phyloP scores from a whole-genome alignment of 83 land plant species.

The Isoetes engelmannii region DNA sequence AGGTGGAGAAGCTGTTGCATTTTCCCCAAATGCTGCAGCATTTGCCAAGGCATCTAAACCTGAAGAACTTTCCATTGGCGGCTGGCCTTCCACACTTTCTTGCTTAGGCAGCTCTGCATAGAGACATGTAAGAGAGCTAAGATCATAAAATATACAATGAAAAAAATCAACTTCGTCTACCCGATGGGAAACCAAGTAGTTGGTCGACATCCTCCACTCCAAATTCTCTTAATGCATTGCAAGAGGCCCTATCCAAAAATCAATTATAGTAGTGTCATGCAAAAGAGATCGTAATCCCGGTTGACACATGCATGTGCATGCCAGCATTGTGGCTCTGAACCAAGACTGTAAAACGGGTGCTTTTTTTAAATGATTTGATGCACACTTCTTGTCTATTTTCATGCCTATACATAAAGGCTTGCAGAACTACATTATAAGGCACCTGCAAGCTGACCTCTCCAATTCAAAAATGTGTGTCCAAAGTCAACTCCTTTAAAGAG shows the following conservation, averaged over 20 bases:
- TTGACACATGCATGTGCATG: no score
- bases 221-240: constrained; percentile 52
- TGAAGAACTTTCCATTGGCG: constrained; percentile 26
- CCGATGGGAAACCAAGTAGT: constrained; percentile 35
- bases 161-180: constrained; percentile 16
- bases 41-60: constrained; percentile 49
- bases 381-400: no score
- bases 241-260: constrained; percentile 42
- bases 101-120: constrained; percentile 30
- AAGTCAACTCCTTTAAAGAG: no score
- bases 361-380: no score
- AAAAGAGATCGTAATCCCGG: neutral
- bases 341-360: no score
- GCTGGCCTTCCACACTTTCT: constrained; percentile 14
- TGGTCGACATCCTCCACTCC: constrained; percentile 41
- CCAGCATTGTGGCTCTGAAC: no score
- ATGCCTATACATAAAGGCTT: no score
- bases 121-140: neutral
- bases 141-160: neutral
- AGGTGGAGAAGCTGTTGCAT: constrained; percentile 34
- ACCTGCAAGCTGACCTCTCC: no score
- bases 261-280: neutral
- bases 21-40: constrained; percentile 36
- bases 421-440: no score
- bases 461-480: no score